phyloP scores from a whole-genome alignment of 345 rosid species.

The Acer saccharum region DNA sequence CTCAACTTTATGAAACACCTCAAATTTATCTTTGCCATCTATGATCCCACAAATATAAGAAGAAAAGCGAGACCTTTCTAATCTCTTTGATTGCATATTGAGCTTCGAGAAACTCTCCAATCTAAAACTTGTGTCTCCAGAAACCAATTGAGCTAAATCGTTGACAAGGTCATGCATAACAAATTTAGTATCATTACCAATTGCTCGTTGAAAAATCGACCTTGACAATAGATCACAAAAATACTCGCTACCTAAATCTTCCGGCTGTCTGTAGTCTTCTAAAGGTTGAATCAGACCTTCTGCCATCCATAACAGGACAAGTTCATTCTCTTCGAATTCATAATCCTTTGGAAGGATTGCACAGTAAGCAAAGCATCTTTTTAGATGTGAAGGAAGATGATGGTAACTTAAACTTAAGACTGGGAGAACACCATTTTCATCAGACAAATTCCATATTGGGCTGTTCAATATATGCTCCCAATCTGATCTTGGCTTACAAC shows the following conservation, averaged over 20 bases:
- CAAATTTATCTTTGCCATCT: neutral
- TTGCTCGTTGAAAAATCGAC: constrained; percentile 9
- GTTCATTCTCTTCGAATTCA: constrained; percentile 16
- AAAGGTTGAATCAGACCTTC: constrained; percentile 9
- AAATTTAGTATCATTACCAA: neutral
- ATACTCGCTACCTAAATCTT: constrained; percentile 11
- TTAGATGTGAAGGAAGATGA: constrained; percentile 8
- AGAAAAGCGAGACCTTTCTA: neutral
- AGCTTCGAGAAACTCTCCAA: neutral
- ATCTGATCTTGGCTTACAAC: neutral
- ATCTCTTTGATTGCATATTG: neutral
- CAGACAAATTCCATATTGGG: neutral
- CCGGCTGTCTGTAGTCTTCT: neutral
- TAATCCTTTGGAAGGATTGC: constrained; percentile 20
- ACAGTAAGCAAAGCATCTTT: constrained; percentile 22
- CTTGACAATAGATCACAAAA: constrained; percentile 3
- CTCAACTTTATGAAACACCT: neutral
- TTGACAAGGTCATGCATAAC: constrained; percentile 22
- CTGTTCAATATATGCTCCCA: constrained; percentile 16
- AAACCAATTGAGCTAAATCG: constrained; percentile 20
- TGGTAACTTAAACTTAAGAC: neutral
- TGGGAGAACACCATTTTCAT: neutral
- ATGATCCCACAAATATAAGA: neutral
- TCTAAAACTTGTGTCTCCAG: neutral
- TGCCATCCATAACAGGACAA: constrained; percentile 28